Base-by-base conservation (phyloP, 2,329 filamentous ascomycete genomes). In the Trichoderma guizhouense region DNA sequence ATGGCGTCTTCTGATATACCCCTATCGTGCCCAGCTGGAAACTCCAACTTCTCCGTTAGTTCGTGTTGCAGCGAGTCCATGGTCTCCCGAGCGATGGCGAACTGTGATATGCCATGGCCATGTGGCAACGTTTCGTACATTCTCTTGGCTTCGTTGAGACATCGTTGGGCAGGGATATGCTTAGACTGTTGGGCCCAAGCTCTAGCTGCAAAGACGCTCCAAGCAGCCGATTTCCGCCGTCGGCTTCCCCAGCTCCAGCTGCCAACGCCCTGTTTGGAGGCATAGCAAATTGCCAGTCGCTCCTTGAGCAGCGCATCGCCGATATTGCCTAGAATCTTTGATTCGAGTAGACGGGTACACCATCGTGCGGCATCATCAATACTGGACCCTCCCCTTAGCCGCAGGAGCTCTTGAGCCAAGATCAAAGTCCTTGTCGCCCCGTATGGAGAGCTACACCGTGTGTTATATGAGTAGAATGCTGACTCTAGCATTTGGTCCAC, bases 391-490 rank as follows among this genome's bases (percentile, higher is more conserved):
- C 93, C 94, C 7, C 95, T 89, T 12, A 96, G 85, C 47, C 93
- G 91, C 3, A 98, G 85, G 1, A 99, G 88, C 80, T 99, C 97
- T 30, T 96, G 85, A 0, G 91, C 89, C 0, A 98, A 83, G 0
- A 91, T 84, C 9, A 97, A 85, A 73, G 91, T 93, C 12, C 97
- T 92, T 18, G 97, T 83, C 0, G 95, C 93, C 68, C 93, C 92
- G 77, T 94, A 95, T 0, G 93, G 89, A 30, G 92, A 89, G 61
- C 88, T 91, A 77, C 93, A 97, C 62, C 95, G 89, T 18, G 94
- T 95, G 65, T 94, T 89, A 80, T 98, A 99, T 0, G 94, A 97
- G 81, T 99, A 98, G 71, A 91, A 92, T 0, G 95, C 93, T 3
- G 93, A 92, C 78, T 98, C 95, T 14, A 99, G 87, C 88, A 96